These are phyloP conservation scores for Penicillium coprophilum DNA, from an alignment of 495 filamentous ascomycete species.

Conservation along the genomic window DNA sequence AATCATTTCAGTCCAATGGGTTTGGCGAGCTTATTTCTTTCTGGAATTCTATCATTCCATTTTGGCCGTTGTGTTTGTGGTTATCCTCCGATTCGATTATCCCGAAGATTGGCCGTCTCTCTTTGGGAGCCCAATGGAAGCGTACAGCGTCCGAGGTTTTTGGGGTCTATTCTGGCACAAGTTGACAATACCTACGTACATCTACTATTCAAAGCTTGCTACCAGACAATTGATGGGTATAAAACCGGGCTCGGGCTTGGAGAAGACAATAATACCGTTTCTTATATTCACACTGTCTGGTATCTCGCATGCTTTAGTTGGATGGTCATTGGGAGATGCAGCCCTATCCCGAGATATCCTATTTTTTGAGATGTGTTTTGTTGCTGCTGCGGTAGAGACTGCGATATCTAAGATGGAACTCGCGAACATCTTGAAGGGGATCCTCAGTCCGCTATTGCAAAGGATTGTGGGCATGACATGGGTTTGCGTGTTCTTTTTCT, in stretches of 20 bases:
- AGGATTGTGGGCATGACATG: not conserved
- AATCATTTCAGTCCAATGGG: conserved; percentile 1
- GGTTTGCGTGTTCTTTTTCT: not conserved
- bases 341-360: not conserved
- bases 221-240: not conserved
- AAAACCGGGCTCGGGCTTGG: not conserved
- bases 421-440: not conserved
- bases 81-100: not conserved
- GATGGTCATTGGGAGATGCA: not conserved
- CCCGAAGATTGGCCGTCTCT: conserved; percentile 3
- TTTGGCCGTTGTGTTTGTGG: conserved; percentile 1
- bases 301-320: conserved; percentile 1
- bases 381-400: not conserved
- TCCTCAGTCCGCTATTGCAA: not conserved
- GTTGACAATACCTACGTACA: not conserved
- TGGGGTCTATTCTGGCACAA: conserved; percentile 4
- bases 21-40: not conserved
- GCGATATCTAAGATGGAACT: not conserved
- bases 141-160: conserved; percentile 2
- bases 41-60: conserved; percentile 2
- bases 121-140: not conserved
- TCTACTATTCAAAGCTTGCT: not conserved
- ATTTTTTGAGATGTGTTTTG: not conserved
- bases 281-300: conserved; percentile 2
- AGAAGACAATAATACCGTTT: not conserved